phyloP scores from a whole-genome alignment of 192 early-diverging fungal genomes.

The Podochytrium sp. region DNA sequence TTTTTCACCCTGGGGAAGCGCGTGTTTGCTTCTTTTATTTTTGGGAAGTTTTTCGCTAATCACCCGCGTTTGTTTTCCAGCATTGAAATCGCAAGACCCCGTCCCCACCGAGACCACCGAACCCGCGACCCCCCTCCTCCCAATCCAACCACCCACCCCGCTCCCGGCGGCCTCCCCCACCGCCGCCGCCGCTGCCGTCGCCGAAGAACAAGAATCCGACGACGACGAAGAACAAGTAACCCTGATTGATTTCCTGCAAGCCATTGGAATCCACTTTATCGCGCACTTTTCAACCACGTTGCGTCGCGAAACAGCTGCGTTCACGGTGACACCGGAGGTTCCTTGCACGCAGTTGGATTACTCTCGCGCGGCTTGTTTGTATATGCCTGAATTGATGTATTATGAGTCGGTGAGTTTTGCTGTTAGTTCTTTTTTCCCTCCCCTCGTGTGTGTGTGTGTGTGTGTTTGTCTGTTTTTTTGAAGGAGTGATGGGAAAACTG shows the following conservation, averaged over 20 bases:
- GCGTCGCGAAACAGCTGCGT: conserved; percentile 42
- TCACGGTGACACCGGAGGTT: conserved; percentile 5
- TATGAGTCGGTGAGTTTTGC: conserved; percentile 38
- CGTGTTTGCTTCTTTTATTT: too few relatives aligned
- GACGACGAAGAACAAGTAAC: not conserved
- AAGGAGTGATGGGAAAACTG: too few relatives aligned
- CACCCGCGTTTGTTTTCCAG: too few relatives aligned
- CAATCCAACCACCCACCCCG: too few relatives aligned
- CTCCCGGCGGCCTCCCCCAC: not conserved
- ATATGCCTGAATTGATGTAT: conserved; percentile 37
- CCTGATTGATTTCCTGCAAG: conserved; percentile 41
- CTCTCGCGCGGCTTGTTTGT: conserved; percentile 37
- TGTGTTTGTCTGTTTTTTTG: not conserved
- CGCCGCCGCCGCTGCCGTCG: not conserved
- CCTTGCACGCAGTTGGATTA: conserved; percentile 27
- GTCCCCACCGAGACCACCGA: too few relatives aligned
- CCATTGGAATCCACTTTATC: conserved; percentile 40
- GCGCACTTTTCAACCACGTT: conserved; percentile 36
- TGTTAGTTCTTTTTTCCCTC: too few relatives aligned
- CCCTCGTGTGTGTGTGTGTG: too few relatives aligned
- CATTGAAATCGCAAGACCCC: too few relatives aligned
- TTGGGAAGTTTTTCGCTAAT: too few relatives aligned
- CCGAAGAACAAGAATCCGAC: not conserved
- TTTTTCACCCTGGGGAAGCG: too few relatives aligned
- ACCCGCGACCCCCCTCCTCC: too few relatives aligned